Percentiles rank a stretch among this genome's conserved stretches.
Conservation (phyloP, 169 alveolate genomes). For the Plasmodium vivax region DNA sequence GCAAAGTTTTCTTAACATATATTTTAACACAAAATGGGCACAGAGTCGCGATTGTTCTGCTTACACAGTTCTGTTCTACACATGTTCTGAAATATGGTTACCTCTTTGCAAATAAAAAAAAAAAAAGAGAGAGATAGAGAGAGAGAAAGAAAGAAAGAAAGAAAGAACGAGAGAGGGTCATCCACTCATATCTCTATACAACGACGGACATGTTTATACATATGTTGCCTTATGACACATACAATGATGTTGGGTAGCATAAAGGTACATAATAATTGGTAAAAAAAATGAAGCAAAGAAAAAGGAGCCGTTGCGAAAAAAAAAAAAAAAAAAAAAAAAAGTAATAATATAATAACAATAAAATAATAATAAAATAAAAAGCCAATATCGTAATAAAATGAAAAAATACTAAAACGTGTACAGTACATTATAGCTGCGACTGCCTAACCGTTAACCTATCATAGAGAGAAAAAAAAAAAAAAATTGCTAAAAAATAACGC, state of each 20-base stretch:
- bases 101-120: not conserved
- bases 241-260: not conserved
- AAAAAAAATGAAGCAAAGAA: too few species aligned
- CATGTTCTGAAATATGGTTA: not conserved
- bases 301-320: not conserved
- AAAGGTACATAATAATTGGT: not conserved
- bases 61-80: not conserved
- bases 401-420: not conserved
- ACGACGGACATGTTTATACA: not conserved
- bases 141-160: not conserved
- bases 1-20: not conserved
- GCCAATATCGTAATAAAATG: too few species aligned
- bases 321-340: too few species aligned
- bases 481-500: not conserved
- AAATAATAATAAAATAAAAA: too few species aligned
- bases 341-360: too few species aligned
- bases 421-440: not conserved
- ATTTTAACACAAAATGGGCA: not conserved
- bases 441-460: not conserved
- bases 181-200: not conserved
- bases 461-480: not conserved
- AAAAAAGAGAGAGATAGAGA: too few species aligned
- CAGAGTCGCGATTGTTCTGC: not conserved
- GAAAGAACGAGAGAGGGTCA: not conserved
- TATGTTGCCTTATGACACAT: not conserved